These are phyloP conservation scores for Microdochium trichocladiopsis DNA, from an alignment of 2,329 filamentous ascomycete species.

Conservation along the genomic window DNA sequence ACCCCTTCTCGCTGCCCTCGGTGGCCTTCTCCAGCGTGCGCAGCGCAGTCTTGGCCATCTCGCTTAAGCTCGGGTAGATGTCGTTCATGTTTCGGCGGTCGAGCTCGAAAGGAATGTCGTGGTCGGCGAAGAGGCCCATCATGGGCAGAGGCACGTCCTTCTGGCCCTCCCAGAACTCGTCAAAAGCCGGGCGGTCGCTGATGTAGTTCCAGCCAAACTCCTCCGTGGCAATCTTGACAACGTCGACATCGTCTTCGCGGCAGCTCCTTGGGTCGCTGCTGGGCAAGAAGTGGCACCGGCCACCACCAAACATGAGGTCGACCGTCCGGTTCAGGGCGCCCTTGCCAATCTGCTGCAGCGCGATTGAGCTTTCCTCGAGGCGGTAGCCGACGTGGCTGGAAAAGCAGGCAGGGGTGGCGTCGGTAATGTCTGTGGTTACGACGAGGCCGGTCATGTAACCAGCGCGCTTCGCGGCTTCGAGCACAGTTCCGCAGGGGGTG, in stretches of 20 bases:
- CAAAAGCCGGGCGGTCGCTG: constrained; percentile 65
- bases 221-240: constrained; percentile 64
- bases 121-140: constrained; percentile 75
- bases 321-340: constrained; percentile 81
- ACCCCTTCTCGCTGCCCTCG: constrained; percentile 77
- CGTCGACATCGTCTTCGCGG: constrained; percentile 68
- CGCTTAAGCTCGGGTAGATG: constrained; percentile 79
- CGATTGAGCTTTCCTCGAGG: constrained; percentile 81
- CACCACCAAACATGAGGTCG: constrained; percentile 88
- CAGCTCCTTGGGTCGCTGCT: constrained; percentile 79
- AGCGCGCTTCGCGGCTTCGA: constrained; percentile 87
- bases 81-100: constrained; percentile 76
- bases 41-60: constrained; percentile 84
- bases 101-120: constrained; percentile 87
- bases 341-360: constrained; percentile 83
- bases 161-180: constrained; percentile 60
- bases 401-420: constrained; percentile 95
- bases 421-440: constrained; percentile 89
- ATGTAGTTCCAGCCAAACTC: constrained; percentile 77
- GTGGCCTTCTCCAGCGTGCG: constrained; percentile 76
- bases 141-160: constrained; percentile 66
- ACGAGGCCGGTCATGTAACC: constrained; percentile 92
- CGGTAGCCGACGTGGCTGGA: constrained; percentile 78
- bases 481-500: constrained; percentile 79
- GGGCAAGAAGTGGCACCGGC: constrained; percentile 85